Evolutionary conservation across 208 protist genomes (phyloP), one percentile per base, ranked within the genome.

Genomic region (Leishmania lainsoni): DNA sequence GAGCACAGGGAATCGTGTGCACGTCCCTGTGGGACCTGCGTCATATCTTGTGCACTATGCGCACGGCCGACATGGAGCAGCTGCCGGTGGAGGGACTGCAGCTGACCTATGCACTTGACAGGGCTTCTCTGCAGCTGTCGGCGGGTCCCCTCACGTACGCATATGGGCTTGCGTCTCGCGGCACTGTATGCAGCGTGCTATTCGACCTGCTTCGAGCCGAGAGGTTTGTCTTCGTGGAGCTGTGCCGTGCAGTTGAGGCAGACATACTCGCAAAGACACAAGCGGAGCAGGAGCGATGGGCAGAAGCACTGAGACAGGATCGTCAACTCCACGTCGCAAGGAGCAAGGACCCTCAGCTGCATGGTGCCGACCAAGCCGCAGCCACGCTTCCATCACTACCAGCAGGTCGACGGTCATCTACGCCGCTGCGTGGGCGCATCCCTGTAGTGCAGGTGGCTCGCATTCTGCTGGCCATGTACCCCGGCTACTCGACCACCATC

Each of bases 401-500:
- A 73, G 22, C 66, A 45, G 42, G 17, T 45, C 51, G 5, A 61
- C 72, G 5, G n/a, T 29, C 66, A n/a, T 52, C n/a, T 35, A 69
- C 49, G 29, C 72, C 71, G 2, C 49, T 74, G 58, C 73, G 58
- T 17, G 92, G 91, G 74, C 82, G 84, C 45, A 83, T 96, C n/a
- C 90, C 93, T 17, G 77, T 86, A n/a, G 86, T 87, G 35, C 87
- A 94, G 56, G 78, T 96, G 66, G 86, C 87, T 6, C 83, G 81
- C 42, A 75, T 94, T n/a, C 77, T 96, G 6, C 81, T 86, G 63
- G 81, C 85, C 75, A 93, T 96, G 88, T 96, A 92, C 83, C 93
- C 93, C 20, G 86, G 84, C 68, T 96, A 96, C 80, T 49, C 91
- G 20, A 29, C 85, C 48, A 29, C 69, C 48, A 82, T 74, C 8